Conservation (phyloP, 148 eudicot species). For the Camellia granthamiana region DNA sequence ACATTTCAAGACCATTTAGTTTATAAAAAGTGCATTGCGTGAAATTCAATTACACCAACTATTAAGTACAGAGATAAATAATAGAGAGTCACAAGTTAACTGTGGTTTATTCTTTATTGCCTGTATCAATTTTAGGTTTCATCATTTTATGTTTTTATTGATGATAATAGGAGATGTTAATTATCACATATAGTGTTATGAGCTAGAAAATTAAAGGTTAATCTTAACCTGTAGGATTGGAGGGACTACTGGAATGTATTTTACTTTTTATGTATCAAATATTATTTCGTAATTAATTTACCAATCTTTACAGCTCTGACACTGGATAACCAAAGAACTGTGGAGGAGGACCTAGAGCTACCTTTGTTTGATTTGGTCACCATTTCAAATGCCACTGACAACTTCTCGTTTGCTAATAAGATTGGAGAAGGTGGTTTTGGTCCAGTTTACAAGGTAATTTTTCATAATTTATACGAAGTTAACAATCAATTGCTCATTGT, state of each 20-base stretch:
- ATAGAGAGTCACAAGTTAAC: too few species aligned
- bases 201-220: neutral
- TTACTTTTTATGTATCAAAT: neutral
- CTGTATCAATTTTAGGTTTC: too few species aligned
- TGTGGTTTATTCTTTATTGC: too few species aligned
- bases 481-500: neutral
- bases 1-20: too few species aligned
- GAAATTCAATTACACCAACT: too few species aligned
- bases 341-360: conserved; percentile 17
- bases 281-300: neutral
- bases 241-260: neutral
- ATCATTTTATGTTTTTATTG: neutral
- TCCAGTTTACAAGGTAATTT: neutral
- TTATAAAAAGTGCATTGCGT: too few species aligned
- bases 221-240: neutral
- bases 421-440: conserved; percentile 6
- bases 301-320: conserved; percentile 4
- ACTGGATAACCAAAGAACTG: neutral
- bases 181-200: neutral
- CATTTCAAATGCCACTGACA: conserved; percentile 16
- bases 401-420: conserved; percentile 16
- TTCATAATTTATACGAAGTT: neutral
- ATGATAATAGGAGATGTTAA: neutral
- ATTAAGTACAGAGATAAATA: too few species aligned
- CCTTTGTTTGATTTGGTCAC: conserved; percentile 22